Conservation (phyloP, 179 eudicot species). For the Carnegiea gigantea region DNA sequence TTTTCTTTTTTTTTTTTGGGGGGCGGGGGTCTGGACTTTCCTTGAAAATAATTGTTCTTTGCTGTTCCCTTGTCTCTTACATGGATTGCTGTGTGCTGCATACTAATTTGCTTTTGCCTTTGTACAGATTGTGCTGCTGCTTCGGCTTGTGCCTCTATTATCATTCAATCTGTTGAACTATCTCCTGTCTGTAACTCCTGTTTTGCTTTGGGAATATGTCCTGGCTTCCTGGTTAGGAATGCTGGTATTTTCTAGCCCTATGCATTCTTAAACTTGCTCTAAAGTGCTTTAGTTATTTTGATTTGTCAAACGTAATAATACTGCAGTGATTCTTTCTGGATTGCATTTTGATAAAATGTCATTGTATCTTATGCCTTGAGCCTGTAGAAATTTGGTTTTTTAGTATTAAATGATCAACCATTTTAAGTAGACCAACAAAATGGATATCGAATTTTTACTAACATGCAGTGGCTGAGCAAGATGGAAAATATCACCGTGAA, state of each 20-base stretch:
- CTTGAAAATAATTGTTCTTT: neutral
- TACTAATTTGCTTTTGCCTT: conserved; percentile 11
- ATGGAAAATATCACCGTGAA: too few relatives aligned
- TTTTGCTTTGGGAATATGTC: conserved; percentile 70
- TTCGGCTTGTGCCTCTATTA: conserved; percentile 89
- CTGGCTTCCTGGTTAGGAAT: conserved; percentile 98
- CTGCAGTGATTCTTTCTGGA: neutral
- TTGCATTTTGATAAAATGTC: neutral
- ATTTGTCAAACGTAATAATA: neutral
- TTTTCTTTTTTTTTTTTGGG: too few relatives aligned
- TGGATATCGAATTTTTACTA: too few relatives aligned
- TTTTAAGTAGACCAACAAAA: too few relatives aligned
- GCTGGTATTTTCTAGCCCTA: conserved; percentile 57
- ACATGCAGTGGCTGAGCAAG: too few relatives aligned
- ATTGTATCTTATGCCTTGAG: neutral
- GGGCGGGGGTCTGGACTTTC: neutral
- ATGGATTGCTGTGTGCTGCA: neutral
- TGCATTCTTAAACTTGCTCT: conserved; percentile 9
- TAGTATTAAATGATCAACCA: too few relatives aligned
- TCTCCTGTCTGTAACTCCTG: conserved; percentile 91
- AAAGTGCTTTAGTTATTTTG: conserved; percentile 1
- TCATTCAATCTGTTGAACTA: conserved; percentile 95
- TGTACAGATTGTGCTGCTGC: conserved; percentile 86
- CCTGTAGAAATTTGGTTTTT: neutral
- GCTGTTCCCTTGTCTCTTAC: neutral